Evolutionary conservation across 2,329 filamentous ascomycete genomes (phyloP), one percentile per base, ranked within the genome.

Genomic region (Amauroascus verrucosus): DNA sequence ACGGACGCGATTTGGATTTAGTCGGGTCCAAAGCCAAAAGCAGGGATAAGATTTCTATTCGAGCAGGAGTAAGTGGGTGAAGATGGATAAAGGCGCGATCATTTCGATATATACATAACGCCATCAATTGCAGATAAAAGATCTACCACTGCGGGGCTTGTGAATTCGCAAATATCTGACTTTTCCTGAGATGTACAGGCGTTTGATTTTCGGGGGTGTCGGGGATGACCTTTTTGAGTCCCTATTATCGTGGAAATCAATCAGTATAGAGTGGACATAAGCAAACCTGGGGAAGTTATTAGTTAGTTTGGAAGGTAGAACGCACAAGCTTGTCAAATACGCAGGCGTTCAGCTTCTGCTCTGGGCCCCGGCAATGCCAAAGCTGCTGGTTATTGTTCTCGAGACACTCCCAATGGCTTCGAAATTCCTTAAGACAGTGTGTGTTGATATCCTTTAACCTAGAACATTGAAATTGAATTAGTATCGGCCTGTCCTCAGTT

Each of bases 351-450:
- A 98, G 76, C 68, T 84, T 84, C 81, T 88, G 84, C 77, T 98
- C 93, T 59, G 80, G 77, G 65, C 83, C 83, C 64, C 93, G 82
- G 77, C 93, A 98, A 67, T 97, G 88, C 86, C 88, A 98, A 56
- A 97, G 76, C 73, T 95, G 88, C 67, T 98, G 93, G 77, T 98
- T 98, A 77, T 94, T 90, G 75, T 95, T 85, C 67, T 98, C 93
- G 55, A 98, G 79, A 67, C 93, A 98, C 65, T 88, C 79, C 89
- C 90, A 98, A 76, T 98, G 93, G 66, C 81, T 80, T 63, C 88
- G 84, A 79, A 98, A 98, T 72, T 95, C 81, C 58, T 84, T 79
- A 54, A 98, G 76, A 74, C 93, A 98, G 77, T 88, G 82, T 71
- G 88, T 91, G 78, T 96, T 97, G 75, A 98, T 84, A 70, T 98